Percentiles rank a stretch among this genome's conserved stretches.
phyloP scores from a whole-genome alignment of 257 asterid genomes.

The Nicotiana tomentosiformis region DNA sequence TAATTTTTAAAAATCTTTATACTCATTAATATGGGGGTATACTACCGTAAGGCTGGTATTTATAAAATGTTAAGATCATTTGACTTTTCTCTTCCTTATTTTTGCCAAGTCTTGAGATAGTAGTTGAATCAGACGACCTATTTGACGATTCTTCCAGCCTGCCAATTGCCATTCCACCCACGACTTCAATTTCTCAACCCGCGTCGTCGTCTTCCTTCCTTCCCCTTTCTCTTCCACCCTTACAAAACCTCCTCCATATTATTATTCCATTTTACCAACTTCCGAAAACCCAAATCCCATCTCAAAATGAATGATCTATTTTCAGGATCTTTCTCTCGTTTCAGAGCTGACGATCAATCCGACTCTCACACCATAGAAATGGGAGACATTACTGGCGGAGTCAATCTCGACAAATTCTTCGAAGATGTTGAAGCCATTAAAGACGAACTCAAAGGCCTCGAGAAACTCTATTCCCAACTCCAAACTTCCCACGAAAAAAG shows the following conservation, averaged over 20 bases:
- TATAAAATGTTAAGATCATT: neutral
- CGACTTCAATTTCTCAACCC: neutral
- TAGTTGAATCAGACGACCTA: neutral
- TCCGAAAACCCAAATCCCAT: too few relatives aligned
- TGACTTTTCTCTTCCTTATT: neutral
- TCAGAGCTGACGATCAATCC: neutral
- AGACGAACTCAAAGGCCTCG: constrained; percentile 58
- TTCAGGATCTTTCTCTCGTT: constrained; percentile 16
- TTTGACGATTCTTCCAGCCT: neutral
- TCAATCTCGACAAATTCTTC: constrained; percentile 61
- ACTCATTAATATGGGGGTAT: too few relatives aligned
- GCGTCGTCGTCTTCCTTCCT: neutral
- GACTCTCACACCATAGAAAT: constrained; percentile 21
- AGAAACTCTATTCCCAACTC: constrained; percentile 46
- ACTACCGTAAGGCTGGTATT: too few relatives aligned
- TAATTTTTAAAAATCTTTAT: too few relatives aligned
- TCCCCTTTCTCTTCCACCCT: too few relatives aligned
- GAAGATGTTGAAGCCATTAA: constrained; percentile 60
- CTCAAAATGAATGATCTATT: constrained; percentile 14
- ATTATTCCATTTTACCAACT: too few relatives aligned
- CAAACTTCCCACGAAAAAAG: constrained; percentile 51
- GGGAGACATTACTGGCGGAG: constrained; percentile 32
- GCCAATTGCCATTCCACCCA: neutral
- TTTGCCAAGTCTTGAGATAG: neutral
- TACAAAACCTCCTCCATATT: too few relatives aligned